A percentile compares a stretch with the other conserved stretches of the same genome.
Evolutionary conservation across 2,329 filamentous ascomycete species (phyloP).

Genomic region (Penicillium vulpinum): DNA sequence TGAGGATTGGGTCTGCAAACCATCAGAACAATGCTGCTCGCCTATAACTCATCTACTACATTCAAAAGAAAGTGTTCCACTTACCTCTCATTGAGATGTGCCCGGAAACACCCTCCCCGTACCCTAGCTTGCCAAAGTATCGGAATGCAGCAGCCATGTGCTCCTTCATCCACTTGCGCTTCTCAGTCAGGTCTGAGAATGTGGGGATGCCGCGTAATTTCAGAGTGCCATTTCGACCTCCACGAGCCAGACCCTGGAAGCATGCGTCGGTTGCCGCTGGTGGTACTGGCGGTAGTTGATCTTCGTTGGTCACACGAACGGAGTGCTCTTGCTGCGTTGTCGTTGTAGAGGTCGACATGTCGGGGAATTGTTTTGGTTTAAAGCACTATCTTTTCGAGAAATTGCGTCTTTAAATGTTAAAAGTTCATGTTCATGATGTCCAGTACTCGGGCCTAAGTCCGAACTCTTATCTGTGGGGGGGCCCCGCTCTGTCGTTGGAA

Average conservation of each 20-base stretch:
- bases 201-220: slow-evolving; percentile 42
- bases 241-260: slow-evolving; percentile 40
- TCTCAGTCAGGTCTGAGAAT: slow-evolving; percentile 44
- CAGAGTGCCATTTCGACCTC: slow-evolving; percentile 36
- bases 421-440: neutral
- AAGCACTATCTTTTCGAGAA: neutral
- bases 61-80: neutral
- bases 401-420: neutral
- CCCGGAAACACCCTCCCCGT: slow-evolving; percentile 44
- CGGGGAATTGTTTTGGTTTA: neutral
- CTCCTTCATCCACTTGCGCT: slow-evolving; percentile 56
- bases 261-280: slow-evolving; percentile 28
- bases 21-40: neutral
- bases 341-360: slow-evolving; percentile 20
- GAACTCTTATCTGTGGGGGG: slow-evolving; percentile 18
- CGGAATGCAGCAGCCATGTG: slow-evolving; percentile 47
- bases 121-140: slow-evolving; percentile 43
- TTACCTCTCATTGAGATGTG: slow-evolving; percentile 45
- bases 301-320: slow-evolving; percentile 21
- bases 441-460: neutral
- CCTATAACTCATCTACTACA: fast-evolving
- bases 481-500: slow-evolving; percentile 22
- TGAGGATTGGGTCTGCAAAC: slow-evolving; percentile 35
- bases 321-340: slow-evolving; percentile 18
- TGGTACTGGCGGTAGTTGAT: slow-evolving; percentile 22